Evolutionary conservation across 208 protist species (phyloP).

Genomic region (Acanthamoeba triangularis): DNA sequence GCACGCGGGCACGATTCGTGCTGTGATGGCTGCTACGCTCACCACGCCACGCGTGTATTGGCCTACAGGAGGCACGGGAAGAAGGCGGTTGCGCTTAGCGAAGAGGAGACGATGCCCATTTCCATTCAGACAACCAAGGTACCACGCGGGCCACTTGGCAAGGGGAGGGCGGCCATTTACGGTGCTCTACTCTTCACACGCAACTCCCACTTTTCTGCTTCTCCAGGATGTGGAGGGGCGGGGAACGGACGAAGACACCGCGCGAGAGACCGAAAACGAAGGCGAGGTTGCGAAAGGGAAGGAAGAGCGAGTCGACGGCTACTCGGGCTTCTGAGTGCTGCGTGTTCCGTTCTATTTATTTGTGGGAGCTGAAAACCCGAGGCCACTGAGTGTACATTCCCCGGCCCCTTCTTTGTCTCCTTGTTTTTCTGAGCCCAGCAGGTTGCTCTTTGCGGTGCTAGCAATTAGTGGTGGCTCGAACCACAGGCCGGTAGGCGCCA

Average conservation of each 20-base stretch:
- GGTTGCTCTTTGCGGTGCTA: too few species aligned
- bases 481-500: too few species aligned
- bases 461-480: too few species aligned
- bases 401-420: too few species aligned
- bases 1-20: neutral
- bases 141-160: neutral
- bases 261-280: neutral
- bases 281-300: neutral
- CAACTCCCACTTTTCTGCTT: neutral
- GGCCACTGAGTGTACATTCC: neutral
- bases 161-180: too few species aligned
- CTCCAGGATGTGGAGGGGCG: neutral
- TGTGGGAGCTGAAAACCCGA: too few species aligned
- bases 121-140: slow-evolving; percentile 10
- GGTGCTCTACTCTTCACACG: too few species aligned
- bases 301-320: neutral
- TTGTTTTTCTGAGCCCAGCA: too few species aligned
- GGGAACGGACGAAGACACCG: neutral
- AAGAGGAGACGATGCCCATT: neutral
- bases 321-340: too few species aligned
- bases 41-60: neutral
- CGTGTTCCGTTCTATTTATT: neutral
- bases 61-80: neutral
- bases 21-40: neutral
- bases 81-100: neutral